Conservation (phyloP, 768 basidiomycete genomes). For the Termitomyces sp. region DNA sequence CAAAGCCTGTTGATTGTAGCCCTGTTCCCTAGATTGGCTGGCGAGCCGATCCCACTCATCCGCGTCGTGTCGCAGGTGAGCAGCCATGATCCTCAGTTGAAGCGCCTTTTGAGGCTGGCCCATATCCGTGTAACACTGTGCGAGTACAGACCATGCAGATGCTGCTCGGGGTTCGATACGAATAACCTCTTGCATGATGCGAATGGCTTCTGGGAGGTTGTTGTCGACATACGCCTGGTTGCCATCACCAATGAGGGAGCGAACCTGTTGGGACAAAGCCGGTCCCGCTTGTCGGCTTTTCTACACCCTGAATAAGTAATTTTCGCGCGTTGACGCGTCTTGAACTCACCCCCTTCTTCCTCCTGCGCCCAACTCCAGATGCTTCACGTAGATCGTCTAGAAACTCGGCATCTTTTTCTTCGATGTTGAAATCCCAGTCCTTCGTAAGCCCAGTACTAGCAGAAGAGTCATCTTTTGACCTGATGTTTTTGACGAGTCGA, state of each 20-base stretch:
- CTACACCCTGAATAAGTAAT: conserved; percentile 23
- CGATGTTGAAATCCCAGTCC: conserved; percentile 74
- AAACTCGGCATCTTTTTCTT: conserved; percentile 68
- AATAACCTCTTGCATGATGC: conserved; percentile 88
- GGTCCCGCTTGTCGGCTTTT: conserved; percentile 50
- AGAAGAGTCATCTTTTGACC: conserved; percentile 46
- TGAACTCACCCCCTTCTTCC: conserved; percentile 41
- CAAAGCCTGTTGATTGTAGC: conserved; percentile 80
- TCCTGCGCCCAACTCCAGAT: conserved; percentile 65
- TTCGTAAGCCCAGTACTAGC: conserved; percentile 46
- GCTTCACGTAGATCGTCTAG: conserved; percentile 72
- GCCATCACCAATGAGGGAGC: conserved; percentile 76
- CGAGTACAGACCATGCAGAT: conserved; percentile 85
- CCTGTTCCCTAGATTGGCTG: conserved; percentile 68
- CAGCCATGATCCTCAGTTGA: conserved; percentile 85
- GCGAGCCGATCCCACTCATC: conserved; percentile 90
- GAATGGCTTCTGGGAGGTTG: conserved; percentile 65
- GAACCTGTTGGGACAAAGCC: conserved; percentile 66
- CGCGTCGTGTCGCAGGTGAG: conserved; percentile 79
- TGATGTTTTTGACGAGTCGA: conserved; percentile 67
- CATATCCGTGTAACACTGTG: conserved; percentile 77
- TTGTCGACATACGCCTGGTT: conserved; percentile 83
- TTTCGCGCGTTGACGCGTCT: neutral
- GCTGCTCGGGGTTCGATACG: conserved; percentile 86
- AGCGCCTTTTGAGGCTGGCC: conserved; percentile 68